A percentile compares a stretch with the other conserved stretches of the same genome.
Evolutionary conservation across 805 yeast species (phyloP).

Genomic region (Candida bentonensis): DNA sequence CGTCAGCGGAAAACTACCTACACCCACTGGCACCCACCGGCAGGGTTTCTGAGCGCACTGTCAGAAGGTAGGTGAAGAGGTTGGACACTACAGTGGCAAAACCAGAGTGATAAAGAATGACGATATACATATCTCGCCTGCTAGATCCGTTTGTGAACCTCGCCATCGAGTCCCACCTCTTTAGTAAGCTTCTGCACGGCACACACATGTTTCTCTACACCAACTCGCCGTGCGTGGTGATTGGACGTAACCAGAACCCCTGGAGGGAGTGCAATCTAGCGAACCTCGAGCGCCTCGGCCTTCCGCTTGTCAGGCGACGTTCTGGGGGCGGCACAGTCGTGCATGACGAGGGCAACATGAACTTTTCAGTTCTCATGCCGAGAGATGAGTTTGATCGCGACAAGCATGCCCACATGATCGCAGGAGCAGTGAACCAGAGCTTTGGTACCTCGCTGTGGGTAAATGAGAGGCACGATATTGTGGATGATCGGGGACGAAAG

Average conservation of each 20-base stretch:
- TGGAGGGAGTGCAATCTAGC: constrained; percentile 72
- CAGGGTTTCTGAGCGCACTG: no score
- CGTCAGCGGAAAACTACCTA: no score
- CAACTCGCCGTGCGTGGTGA: constrained; percentile 75
- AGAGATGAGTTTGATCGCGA: constrained; percentile 48
- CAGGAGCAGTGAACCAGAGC: constrained; percentile 22
- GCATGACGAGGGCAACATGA: constrained; percentile 81
- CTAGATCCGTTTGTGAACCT: constrained; percentile 61
- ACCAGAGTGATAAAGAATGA: not conserved
- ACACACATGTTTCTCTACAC: constrained; percentile 52
- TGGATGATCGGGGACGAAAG: constrained; percentile 35
- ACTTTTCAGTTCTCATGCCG: constrained; percentile 68
- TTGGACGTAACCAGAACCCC: constrained; percentile 94
- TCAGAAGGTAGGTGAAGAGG: no score
- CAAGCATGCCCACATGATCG: constrained; percentile 35
- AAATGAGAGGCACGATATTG: constrained; percentile 72
- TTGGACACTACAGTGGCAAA: no score
- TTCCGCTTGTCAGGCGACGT: constrained; percentile 62
- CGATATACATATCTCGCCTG: constrained; percentile 40
- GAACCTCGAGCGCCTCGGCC: constrained; percentile 30
- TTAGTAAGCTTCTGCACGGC: constrained; percentile 24
- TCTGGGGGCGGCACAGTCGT: constrained; percentile 98
- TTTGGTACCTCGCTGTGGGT: constrained; percentile 26
- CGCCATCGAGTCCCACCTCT: constrained; percentile 71
- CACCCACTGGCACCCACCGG: no score